Base-by-base conservation (phyloP, 768 basidiomycete species). In the Pholiota conissans region DNA sequence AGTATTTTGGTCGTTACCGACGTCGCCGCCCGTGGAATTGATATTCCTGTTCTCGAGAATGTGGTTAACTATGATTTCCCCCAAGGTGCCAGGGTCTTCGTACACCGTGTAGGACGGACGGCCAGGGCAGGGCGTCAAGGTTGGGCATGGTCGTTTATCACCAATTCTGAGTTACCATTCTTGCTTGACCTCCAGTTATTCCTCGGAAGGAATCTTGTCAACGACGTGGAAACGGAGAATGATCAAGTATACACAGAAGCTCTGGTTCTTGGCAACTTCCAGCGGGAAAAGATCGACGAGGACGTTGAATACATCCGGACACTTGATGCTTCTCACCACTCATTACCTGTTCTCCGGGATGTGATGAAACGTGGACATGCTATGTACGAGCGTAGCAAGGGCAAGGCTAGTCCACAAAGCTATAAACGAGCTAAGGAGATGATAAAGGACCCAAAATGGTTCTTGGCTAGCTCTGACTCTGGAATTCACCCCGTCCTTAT, bases 31-130 rank as follows among this genome's bases (percentile, higher is more conserved):
- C 90, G 97, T 63, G 97, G 97, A 66, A 93, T 99, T 64, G 97
- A 99, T 74, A 95, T 99, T 30, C 97, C 97, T 4, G 82, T 98
- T 37, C 82, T 99, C 60, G 93, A 95, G 69, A 92, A 98, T 67
- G 97, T 99, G 30, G 79, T 99, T 71, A 99, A 99, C 71, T 99
- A 95, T 71, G 97, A 99, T 65, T 98, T 99, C 63, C 97, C 97
- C 0, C 90, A 93, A 58, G 93, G 95, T 22, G 86, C 94, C 1
- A 79, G 95, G 56, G 87, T 97, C 10, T 99, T 98, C 63, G 87
- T 99, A 0, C 97, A 99, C 72, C 91, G 97, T 57, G 96, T 98
- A 22, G 97, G 97, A 46, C 85, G 97, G 58, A 98, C 97, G 4
- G 97, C 97, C 5, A 84, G 97, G 66, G 96, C 96, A 1, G 97